Base-by-base conservation (phyloP, 495 filamentous ascomycete genomes). In the Aspergillus cristatus region DNA sequence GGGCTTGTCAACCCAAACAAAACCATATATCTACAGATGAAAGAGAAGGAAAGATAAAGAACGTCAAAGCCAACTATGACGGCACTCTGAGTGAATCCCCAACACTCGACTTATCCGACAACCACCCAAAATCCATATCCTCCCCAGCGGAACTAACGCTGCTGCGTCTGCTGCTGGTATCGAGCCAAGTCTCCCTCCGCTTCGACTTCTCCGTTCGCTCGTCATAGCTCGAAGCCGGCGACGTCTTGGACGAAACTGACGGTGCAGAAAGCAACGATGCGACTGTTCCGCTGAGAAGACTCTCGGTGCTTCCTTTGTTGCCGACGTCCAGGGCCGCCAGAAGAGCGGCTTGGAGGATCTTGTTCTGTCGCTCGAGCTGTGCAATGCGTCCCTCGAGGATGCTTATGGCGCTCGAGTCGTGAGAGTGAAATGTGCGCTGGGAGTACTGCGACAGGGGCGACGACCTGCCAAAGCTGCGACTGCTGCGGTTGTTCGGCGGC, bases 311-410 rank as follows among this genome's bases (percentile, higher is more conserved):
- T 7, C 42, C 41, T 35, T 58, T 58, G 3, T 42, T 53, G 10
- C 55, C 53, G 6, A 55, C 58, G 44, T 63, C 60, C 17, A 67
- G 44, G 14, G 63, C 62, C 1, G 63, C 62, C 18, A 67, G 37
- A 11, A 69, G 56, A 34, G 65, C 65, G 7, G 65, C 65, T 28
- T 67, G 63, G 7, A 69, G 60, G n/a, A 64, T 53, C 31, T 60
- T 60, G 44, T 69, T 69, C 17, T 69, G 65, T 14, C 58, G 63
- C 28, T 67, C 63, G 2, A 69, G 54, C 17, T 63, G 55, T 7
- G 59, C 53, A 13, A 69, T 52, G 4, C 65, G 62, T 15, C 55
- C 53, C 40, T 67, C 63, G 1, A 69, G 54, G 22, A 36, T 11
- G n/a, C 43, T 36, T 6, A 42, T 12, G 32, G 35, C 41, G 8